phyloP scores from a whole-genome alignment of 805 yeast genomes.

The Ogataea salicorniae region DNA sequence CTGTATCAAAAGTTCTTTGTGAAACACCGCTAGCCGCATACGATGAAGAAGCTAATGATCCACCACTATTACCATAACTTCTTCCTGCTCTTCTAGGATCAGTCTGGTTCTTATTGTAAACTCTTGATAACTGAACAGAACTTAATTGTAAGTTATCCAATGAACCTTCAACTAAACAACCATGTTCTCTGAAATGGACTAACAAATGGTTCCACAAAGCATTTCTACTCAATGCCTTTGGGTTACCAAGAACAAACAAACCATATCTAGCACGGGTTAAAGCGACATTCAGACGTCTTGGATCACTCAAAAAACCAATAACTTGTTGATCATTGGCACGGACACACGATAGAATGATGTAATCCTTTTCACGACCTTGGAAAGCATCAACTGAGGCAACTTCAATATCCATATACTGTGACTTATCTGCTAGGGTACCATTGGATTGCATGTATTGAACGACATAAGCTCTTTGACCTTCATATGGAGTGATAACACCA shows the following conservation, averaged over 20 bases:
- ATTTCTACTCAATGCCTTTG: conserved; percentile 66
- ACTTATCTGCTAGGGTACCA: conserved; percentile 57
- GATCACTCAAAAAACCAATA: conserved; percentile 81
- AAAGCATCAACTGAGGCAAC: conserved; percentile 74
- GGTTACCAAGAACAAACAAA: conserved; percentile 76
- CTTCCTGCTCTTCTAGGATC: not conserved
- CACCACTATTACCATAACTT: not conserved
- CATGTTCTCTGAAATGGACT: conserved; percentile 73
- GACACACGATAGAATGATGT: conserved; percentile 47
- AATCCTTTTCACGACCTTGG: conserved; percentile 56
- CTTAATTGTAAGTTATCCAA: conserved; percentile 73
- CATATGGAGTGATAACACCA: conserved; percentile 92
- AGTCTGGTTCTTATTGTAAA: conserved; percentile 2
- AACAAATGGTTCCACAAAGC: conserved; percentile 74
- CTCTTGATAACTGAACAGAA: conserved; percentile 44
- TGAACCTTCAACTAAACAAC: conserved; percentile 87
- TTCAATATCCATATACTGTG: conserved; percentile 66
- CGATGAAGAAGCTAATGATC: conserved; percentile 1
- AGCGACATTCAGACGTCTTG: conserved; percentile 84
- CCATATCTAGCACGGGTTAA: conserved; percentile 86
- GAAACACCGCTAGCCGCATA: conserved; percentile 5
- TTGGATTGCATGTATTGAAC: conserved; percentile 72
- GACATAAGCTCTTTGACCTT: conserved; percentile 84
- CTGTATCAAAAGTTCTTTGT: conserved; percentile 31
- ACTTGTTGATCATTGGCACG: conserved; percentile 65